Evolutionary conservation across 352 stramenopile species (phyloP).

Genomic region (Phytophthora pisi): DNA sequence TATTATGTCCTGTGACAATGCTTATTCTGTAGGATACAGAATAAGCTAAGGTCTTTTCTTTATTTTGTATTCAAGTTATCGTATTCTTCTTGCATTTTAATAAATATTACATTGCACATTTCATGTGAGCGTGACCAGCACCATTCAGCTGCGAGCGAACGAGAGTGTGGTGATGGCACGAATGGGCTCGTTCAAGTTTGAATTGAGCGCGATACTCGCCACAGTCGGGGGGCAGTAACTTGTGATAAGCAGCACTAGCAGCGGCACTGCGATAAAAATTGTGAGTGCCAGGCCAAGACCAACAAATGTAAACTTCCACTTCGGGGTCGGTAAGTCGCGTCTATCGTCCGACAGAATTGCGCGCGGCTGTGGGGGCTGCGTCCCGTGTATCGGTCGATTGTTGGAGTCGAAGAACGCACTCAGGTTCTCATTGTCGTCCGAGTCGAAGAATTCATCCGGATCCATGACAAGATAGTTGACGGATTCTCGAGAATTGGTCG

Average conservation of each 20-base stretch:
- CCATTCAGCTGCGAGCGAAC: not conserved
- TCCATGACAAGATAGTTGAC: constrained; percentile 38
- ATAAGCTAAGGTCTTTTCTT: too few species aligned
- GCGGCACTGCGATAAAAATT: constrained; percentile 18
- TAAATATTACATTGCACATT: not conserved
- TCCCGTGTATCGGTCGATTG: constrained; percentile 30
- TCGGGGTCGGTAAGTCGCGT: constrained; percentile 15
- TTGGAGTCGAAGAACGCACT: constrained; percentile 35
- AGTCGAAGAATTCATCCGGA: constrained; percentile 20
- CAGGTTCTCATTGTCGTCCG: constrained; percentile 12
- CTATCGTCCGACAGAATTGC: constrained; percentile 28
- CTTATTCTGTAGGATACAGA: too few species aligned
- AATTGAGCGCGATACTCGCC: constrained; percentile 45
- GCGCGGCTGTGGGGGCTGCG: constrained; percentile 14
- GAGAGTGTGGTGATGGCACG: constrained; percentile 29
- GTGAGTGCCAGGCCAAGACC: constrained; percentile 2
- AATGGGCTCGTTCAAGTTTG: constrained; percentile 47
- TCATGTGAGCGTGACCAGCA: not conserved
- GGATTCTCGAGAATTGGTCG: constrained; percentile 6
- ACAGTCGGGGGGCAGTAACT: constrained; percentile 31
- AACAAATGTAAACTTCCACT: constrained; percentile 16
- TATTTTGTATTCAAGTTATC: too few species aligned
- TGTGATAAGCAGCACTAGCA: constrained; percentile 29
- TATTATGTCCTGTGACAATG: too few species aligned
- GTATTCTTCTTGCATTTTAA: too few species aligned